These are phyloP conservation scores for Septoria petroselini DNA, from an alignment of 2,329 filamentous ascomycete species.

Conservation along the genomic window DNA sequence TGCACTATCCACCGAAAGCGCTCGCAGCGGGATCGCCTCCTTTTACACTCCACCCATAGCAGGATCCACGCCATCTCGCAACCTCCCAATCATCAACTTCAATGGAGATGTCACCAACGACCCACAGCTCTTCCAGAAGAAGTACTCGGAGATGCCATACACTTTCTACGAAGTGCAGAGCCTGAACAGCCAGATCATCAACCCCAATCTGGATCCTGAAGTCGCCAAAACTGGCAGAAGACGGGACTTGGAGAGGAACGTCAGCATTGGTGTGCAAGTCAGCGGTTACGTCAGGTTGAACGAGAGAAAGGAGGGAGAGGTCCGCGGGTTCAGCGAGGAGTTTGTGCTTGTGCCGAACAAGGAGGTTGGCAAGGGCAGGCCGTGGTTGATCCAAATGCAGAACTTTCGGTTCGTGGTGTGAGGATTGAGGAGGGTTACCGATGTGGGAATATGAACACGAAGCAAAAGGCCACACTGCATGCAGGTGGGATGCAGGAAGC, in stretches of 20 bases:
- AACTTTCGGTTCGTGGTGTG: constrained; percentile 45
- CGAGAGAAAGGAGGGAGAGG: constrained; percentile 56
- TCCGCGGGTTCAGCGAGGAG: constrained; percentile 72
- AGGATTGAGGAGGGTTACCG: constrained; percentile 12
- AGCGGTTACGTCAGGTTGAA: constrained; percentile 69
- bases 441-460: no score
- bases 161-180: constrained; percentile 70
- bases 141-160: constrained; percentile 61
- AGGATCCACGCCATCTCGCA: constrained; percentile 50
- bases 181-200: constrained; percentile 74
- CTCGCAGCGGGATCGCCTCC: constrained; percentile 55
- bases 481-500: no score
- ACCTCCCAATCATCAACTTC: constrained; percentile 66
- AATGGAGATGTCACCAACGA: constrained; percentile 68
- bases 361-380: constrained; percentile 36
- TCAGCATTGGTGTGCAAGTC: constrained; percentile 69
- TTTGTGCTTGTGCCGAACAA: constrained; percentile 70
- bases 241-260: constrained; percentile 54
- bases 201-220: constrained; percentile 47
- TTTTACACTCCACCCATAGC: constrained; percentile 65
- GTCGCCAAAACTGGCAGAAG: constrained; percentile 29
- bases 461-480: no score
- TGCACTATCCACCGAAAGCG: constrained; percentile 57
- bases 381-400: constrained; percentile 45
- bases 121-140: constrained; percentile 62